A percentile compares a stretch with the other conserved stretches of the same genome.
phyloP scores from a whole-genome alignment of 345 rosid species.

The Hibiscus mutabilis region DNA sequence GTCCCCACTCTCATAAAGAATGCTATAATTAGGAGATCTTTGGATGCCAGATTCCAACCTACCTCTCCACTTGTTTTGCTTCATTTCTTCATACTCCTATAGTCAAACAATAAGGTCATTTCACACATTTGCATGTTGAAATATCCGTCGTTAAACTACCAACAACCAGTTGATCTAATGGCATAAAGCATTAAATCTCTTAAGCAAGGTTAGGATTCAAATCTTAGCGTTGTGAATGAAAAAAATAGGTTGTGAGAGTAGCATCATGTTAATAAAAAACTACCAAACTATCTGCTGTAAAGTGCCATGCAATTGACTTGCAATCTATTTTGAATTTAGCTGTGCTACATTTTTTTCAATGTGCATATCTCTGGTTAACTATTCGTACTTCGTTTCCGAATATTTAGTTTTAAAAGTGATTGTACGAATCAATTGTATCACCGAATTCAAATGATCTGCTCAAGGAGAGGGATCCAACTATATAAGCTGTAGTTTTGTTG shows the following conservation, averaged over 20 bases:
- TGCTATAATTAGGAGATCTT: neutral
- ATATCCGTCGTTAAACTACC: neutral
- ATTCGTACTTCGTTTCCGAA: neutral
- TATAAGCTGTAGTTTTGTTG: neutral
- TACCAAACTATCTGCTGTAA: neutral
- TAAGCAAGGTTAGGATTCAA: too few relatives aligned
- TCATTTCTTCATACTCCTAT: neutral
- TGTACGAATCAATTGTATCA: too few relatives aligned
- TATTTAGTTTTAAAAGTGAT: neutral
- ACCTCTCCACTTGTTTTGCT: neutral
- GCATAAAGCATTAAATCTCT: too few relatives aligned
- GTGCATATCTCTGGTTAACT: conserved; percentile 1
- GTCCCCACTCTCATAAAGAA: conserved; percentile 4
- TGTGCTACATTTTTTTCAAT: neutral
- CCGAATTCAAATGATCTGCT: neutral
- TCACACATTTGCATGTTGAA: neutral
- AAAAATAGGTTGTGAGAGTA: too few relatives aligned
- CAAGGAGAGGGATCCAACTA: neutral
- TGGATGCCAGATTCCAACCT: neutral
- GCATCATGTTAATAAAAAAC: too few relatives aligned
- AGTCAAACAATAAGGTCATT: neutral
- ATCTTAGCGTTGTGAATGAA: too few relatives aligned
- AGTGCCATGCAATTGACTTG: neutral
- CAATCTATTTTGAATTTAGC: neutral
- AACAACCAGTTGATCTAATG: too few relatives aligned